Percentiles rank a stretch among this genome's conserved stretches.
phyloP scores from a whole-genome alignment of 345 rosid species.

The Capsella bursapastoris region DNA sequence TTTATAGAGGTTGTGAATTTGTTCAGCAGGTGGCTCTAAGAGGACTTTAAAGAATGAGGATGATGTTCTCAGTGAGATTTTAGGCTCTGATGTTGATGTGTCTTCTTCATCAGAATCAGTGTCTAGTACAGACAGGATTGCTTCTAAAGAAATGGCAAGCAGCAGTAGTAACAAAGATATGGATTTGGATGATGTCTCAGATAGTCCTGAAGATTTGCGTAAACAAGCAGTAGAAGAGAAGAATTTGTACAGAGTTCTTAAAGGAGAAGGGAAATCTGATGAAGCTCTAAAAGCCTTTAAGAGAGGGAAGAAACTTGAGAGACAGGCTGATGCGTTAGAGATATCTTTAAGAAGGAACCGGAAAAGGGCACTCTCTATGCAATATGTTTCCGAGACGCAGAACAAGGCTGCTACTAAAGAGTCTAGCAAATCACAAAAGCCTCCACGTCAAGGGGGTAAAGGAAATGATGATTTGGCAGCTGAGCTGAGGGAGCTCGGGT shows the following conservation, averaged over 20 bases:
- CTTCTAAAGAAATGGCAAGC: constrained; percentile 47
- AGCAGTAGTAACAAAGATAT: constrained; percentile 46
- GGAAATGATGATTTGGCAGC: constrained; percentile 65
- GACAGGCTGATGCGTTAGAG: constrained; percentile 83
- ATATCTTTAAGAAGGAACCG: constrained; percentile 60
- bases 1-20: background rate
- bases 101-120: constrained; percentile 54
- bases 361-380: constrained; percentile 52
- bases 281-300: constrained; percentile 89
- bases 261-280: constrained; percentile 79
- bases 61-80: constrained; percentile 69
- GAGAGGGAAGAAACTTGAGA: constrained; percentile 95
- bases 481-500: constrained; percentile 81
- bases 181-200: constrained; percentile 41
- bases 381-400: constrained; percentile 44
- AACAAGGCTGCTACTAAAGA: constrained; percentile 52
- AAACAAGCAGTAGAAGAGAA: constrained; percentile 78
- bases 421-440: constrained; percentile 53
- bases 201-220: constrained; percentile 71
- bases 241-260: constrained; percentile 68
- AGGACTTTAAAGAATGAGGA: constrained; percentile 55
- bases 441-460: constrained; percentile 45
- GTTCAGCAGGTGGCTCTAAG: constrained; percentile 61
- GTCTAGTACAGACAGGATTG: constrained; percentile 39
- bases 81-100: constrained; percentile 63